Conservation (phyloP, 352 stramenopile species). For the Phytophthora hybrid region DNA sequence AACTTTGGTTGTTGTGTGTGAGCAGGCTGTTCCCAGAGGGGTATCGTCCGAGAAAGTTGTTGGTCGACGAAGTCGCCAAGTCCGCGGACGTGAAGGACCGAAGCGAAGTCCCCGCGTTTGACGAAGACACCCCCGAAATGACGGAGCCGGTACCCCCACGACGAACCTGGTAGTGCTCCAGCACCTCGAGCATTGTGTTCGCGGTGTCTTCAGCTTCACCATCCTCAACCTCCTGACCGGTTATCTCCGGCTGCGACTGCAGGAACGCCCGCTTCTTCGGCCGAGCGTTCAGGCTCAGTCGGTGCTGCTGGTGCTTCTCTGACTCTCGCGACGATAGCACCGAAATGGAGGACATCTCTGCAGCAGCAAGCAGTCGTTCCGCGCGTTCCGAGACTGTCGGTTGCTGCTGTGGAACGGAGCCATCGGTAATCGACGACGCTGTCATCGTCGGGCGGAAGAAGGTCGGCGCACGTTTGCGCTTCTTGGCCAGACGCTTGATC, state of each 20-base stretch:
- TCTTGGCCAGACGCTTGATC: constrained; percentile 71
- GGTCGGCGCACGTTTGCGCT: constrained; percentile 48
- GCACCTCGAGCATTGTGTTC: constrained; percentile 64
- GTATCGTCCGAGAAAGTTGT: constrained; percentile 38
- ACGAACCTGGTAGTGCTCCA: constrained; percentile 65
- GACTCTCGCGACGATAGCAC: constrained; percentile 74
- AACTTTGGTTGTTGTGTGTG: constrained; percentile 41
- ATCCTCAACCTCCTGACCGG: constrained; percentile 14
- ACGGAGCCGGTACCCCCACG: constrained; percentile 30
- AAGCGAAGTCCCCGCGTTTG: constrained; percentile 51
- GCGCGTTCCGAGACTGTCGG: constrained; percentile 24
- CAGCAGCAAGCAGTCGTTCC: constrained; percentile 30
- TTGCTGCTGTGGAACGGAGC: constrained; percentile 27
- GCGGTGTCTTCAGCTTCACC: constrained; percentile 11
- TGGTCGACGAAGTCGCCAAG: constrained; percentile 41
- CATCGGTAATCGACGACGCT: constrained; percentile 40
- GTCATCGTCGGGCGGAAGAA: constrained; percentile 53
- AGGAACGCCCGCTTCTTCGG: constrained; percentile 39
- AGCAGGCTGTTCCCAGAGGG: constrained; percentile 41
- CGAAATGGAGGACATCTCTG: constrained; percentile 71
- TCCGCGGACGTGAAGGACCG: constrained; percentile 60
- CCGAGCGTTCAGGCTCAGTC: constrained; percentile 57
- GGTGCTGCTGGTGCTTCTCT: constrained; percentile 73
- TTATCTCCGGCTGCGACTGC: constrained; percentile 17
- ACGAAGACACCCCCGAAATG: constrained; percentile 51